Conservation (phyloP, 2,329 filamentous ascomycete genomes). For the Epicoccum nigrum region DNA sequence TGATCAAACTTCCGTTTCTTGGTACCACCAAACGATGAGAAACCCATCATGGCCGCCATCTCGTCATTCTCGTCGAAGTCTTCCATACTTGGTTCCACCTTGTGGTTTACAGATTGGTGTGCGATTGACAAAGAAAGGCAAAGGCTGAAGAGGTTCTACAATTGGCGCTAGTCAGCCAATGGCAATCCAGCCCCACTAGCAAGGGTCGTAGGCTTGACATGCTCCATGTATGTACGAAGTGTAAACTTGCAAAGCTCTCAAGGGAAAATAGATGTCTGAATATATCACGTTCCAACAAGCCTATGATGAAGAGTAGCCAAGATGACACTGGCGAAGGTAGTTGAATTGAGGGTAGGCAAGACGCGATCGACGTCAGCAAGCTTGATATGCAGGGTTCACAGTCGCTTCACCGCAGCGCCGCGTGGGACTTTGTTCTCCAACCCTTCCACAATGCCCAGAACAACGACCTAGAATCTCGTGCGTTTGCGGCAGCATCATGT, state of each 20-base stretch:
- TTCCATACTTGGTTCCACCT: constrained; percentile 2
- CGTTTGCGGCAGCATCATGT: constrained; percentile 28
- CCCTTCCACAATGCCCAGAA: constrained; percentile 19
- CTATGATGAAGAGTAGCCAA: background rate
- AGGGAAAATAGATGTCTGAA: background rate
- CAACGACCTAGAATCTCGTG: background rate
- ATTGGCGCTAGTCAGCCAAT: constrained; percentile 9
- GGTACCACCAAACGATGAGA: constrained; percentile 70
- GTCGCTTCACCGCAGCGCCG: constrained; percentile 8
- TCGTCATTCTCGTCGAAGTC: constrained; percentile 54
- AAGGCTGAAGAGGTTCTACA: constrained; percentile 2
- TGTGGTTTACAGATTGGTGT: constrained; percentile 1
- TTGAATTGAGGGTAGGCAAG: constrained; percentile 9
- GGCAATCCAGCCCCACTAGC: background rate
- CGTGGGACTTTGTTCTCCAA: background rate
- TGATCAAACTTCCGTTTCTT: constrained; percentile 74
- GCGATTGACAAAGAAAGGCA: background rate
- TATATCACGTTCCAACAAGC: background rate
- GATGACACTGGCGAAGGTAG: background rate
- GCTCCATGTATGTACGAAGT: background rate
- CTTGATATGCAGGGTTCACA: constrained; percentile 10
- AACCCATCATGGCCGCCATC: constrained; percentile 73
- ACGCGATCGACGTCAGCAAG: constrained; percentile 16
- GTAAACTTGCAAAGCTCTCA: background rate
- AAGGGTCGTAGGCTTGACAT: background rate